Conservation (phyloP, 176 grass and related monocot species). For the Oryza meyeriana region DNA sequence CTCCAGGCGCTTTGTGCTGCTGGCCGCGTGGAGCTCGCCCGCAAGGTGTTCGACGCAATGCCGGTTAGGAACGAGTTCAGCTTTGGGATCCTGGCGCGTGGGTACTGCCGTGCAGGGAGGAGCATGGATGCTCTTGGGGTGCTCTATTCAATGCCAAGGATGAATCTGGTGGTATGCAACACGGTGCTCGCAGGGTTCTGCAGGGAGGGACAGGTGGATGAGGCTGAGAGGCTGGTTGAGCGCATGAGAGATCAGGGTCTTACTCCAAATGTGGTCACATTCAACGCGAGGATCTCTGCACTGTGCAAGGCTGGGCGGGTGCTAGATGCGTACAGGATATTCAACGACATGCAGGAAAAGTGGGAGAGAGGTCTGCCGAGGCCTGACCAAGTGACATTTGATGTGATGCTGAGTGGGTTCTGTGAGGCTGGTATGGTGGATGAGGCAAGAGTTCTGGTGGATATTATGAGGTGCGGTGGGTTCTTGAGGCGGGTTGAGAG, state of each 20-base stretch:
- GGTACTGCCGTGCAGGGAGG: slow-evolving; percentile 57
- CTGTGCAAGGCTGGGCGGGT: slow-evolving; percentile 76
- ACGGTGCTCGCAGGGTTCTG: slow-evolving; percentile 83
- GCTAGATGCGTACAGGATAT: slow-evolving; percentile 80
- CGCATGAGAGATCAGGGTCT: slow-evolving; percentile 64
- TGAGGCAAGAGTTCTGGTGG: slow-evolving; percentile 65
- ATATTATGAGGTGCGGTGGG: slow-evolving; percentile 72
- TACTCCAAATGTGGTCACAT: slow-evolving; percentile 76
- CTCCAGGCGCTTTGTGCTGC: slow-evolving; percentile 60
- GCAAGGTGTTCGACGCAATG: slow-evolving; percentile 87
- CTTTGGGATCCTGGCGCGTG: slow-evolving; percentile 71
- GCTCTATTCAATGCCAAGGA: slow-evolving; percentile 57
- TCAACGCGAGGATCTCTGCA: slow-evolving; percentile 83
- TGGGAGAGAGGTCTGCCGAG: slow-evolving; percentile 62
- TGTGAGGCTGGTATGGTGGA: slow-evolving; percentile 78
- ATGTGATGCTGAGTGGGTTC: slow-evolving; percentile 78
- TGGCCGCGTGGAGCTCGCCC: slow-evolving; percentile 66
- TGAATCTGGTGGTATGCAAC: slow-evolving; percentile 84
- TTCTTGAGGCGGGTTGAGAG: slow-evolving; percentile 66
- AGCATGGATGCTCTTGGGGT: slow-evolving; percentile 42
- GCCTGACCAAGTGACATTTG: slow-evolving; percentile 84
- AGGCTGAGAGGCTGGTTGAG: slow-evolving; percentile 81
- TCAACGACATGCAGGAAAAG: slow-evolving; percentile 87
- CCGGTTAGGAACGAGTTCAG: slow-evolving; percentile 61
- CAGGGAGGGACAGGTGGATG: slow-evolving; percentile 56